Base-by-base conservation (phyloP, 1,284 basidiomycete genomes). In the Cryptococcus sp. region DNA sequence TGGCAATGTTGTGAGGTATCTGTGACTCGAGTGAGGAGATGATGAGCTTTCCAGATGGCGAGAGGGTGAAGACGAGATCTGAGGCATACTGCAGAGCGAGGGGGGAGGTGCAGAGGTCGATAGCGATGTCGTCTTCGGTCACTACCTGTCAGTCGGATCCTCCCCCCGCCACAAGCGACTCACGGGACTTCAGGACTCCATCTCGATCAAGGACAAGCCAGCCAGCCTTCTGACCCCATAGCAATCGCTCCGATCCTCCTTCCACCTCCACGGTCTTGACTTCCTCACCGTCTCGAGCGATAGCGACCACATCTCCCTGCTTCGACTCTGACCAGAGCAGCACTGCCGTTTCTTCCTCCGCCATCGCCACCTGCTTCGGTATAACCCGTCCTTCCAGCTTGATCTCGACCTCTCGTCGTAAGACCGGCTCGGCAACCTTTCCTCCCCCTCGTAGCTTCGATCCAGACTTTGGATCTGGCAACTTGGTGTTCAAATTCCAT, bases 401-500 rank as follows among this genome's bases (percentile, higher is more conserved):
- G 7, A 76, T 75, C 14, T 19, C 4, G 2, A 18, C 41, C 19
- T 75, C 72, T 78, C 80, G 84, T 1, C 79, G 44, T 40, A 76
- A 68, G 9, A 63, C 63, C 0, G 86, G 86, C 51, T 83, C 74
- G 71, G 73, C 65, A 4, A 69, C 59, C 56, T 83, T 83, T n/a
- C 77, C 81, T 0, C 77, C 78, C 3, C 81, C 81, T n/a, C 80
- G 77, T 25, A 71, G 44, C 38, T 51, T 59, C 28, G 66, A 69
- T 4, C 59, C 61, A 4, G 77, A 77, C 19, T 82, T 61, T 1
- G 56, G 52, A 23, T 61, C 63, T 5, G 66, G 64, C 6, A 73
- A 71, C 9, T 81, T 78, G 0, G 84, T 87, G 33, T 78, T 75
- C 24, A 92, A 74, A 34, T 80, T 75, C 80, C 84, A 92, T 2